Evolutionary conservation across 495 filamentous ascomycete species (phyloP), one percentile per base, ranked within the genome.

Genomic region (Podospora pseudocomata): DNA sequence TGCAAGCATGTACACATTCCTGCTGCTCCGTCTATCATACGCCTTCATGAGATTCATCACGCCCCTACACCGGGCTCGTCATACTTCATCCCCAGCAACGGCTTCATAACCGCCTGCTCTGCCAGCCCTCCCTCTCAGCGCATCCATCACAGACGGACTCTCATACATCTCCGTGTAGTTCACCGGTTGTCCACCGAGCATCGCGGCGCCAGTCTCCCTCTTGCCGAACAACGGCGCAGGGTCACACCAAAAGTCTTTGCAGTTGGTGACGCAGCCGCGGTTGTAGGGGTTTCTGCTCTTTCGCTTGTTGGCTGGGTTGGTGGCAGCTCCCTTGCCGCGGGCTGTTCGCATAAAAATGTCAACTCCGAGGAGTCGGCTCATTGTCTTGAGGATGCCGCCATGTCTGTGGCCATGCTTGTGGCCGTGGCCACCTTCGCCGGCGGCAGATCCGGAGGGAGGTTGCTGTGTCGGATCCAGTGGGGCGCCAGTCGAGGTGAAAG

Each of bases 191-290:
- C 95, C 94, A 13, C 87, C 92, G 4, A 99, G 78, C 79, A 92
- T 83, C 2, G 88, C 92, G 28, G 86, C 82, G 5, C 93, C 94
- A 65, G 86, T 88, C 69, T 90, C 86, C 34, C 91, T 86, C 66
- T 83, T 84, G 49, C 91, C 88, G 78, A 97, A 93, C 34, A 96
- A 73, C 7, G 95, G 93, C 19, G 90, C 87, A 0, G 91, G 86
- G 74, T 97, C 95, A 72, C 91, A 92, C 92, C 92, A 99, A 78
- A 99, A 99, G 78, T 99, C 95, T 66, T 88, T 92, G 74, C 94
- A 98, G 71, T 99, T 99, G 39, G 87, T 88, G 30, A 94, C 68
- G 18, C 92, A 76, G 19, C 96, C 95, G 49, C 86, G 85, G 34
- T 90, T 94, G 77, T 92, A 99, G 0, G 92, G 93, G 72, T 99